Evolutionary conservation across 495 filamentous ascomycete genomes (phyloP).

Genomic region (Penicillium parvum): DNA sequence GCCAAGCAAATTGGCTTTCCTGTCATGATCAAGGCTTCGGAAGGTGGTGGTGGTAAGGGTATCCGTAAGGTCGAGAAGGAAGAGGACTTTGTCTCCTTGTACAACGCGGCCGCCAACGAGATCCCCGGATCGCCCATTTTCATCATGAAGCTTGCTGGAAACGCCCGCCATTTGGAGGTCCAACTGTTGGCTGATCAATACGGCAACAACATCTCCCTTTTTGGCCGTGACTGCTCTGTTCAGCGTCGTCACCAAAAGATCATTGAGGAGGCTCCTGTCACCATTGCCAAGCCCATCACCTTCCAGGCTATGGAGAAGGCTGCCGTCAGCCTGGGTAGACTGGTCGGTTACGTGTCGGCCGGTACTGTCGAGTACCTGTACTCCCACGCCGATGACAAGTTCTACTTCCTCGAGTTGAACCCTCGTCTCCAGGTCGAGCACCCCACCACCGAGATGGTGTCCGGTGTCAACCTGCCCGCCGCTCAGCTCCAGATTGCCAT

Average conservation of each 20-base stretch:
- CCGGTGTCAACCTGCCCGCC: conserved; percentile 92
- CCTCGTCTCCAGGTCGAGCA: conserved; percentile 98
- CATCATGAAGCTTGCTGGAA: conserved; percentile 99
- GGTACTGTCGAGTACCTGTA: conserved; percentile 99
- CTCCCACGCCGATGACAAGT: conserved; percentile 96
- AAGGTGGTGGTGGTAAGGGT: conserved; percentile 98
- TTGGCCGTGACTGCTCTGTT: conserved; percentile 97
- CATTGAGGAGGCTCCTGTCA: conserved; percentile 97
- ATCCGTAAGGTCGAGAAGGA: conserved; percentile 92
- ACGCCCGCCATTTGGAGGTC: conserved; percentile 94
- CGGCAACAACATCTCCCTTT: conserved; percentile 98
- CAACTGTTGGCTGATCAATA: conserved; percentile 98
- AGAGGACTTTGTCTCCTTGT: conserved; percentile 76
- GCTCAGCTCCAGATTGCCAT: conserved; percentile 98
- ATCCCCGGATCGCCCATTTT: conserved; percentile 99
- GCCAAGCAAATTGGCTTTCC: conserved; percentile 93
- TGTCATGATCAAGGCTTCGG: conserved; percentile 99
- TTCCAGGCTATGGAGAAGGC: conserved; percentile 97
- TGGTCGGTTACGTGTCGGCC: conserved; percentile 97
- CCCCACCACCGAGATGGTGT: conserved; percentile 99
- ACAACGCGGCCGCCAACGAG: conserved; percentile 93
- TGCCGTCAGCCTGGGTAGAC: conserved; percentile 84
- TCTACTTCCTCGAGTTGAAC: conserved; percentile 99
- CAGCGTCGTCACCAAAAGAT: conserved; percentile 99
- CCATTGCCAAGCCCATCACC: conserved; percentile 80